phyloP scores from a whole-genome alignment of 192 early-diverging fungal species.

The Dissophora ornata region DNA sequence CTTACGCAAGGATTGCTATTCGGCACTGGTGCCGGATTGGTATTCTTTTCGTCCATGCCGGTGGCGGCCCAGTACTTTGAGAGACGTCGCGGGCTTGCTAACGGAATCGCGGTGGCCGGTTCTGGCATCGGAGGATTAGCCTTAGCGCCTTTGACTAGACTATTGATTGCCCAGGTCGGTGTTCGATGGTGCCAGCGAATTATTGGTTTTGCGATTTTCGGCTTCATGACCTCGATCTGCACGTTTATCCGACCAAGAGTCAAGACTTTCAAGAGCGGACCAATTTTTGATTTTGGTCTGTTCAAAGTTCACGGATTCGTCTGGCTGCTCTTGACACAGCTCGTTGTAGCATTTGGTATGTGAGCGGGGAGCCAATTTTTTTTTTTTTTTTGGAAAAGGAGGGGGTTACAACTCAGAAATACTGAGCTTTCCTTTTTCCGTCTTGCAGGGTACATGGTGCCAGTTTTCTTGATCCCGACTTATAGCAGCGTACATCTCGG shows the following conservation, averaged over 20 bases:
- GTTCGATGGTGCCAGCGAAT: conserved; percentile 52
- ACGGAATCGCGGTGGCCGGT: conserved; percentile 73
- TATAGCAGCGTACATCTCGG: too few relatives aligned
- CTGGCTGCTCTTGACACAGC: conserved; percentile 40
- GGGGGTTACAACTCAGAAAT: too few relatives aligned
- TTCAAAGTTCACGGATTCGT: conserved; percentile 53
- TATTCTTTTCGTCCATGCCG: conserved; percentile 70
- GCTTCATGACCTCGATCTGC: conserved; percentile 44
- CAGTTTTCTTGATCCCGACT: conserved; percentile 41
- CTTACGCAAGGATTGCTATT: conserved; percentile 72
- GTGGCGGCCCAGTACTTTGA: conserved; percentile 75
- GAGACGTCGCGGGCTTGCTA: conserved; percentile 69
- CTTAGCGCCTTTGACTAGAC: conserved; percentile 62
- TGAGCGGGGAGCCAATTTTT: too few relatives aligned
- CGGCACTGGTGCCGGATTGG: conserved; percentile 70
- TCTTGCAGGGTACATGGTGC: conserved; percentile 44
- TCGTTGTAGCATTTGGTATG: conserved; percentile 57
- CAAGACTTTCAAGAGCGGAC: conserved; percentile 30
- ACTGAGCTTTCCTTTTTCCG: background rate
- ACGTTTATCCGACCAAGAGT: conserved; percentile 51
- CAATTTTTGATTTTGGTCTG: conserved; percentile 53
- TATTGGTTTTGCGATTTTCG: conserved; percentile 51
- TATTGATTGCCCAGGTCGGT: conserved; percentile 48
- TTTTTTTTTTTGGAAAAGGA: too few relatives aligned
- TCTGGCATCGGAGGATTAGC: conserved; percentile 75